Conservation (phyloP, 1,284 basidiomycete species). For the Fistulinella cinereoalba region DNA sequence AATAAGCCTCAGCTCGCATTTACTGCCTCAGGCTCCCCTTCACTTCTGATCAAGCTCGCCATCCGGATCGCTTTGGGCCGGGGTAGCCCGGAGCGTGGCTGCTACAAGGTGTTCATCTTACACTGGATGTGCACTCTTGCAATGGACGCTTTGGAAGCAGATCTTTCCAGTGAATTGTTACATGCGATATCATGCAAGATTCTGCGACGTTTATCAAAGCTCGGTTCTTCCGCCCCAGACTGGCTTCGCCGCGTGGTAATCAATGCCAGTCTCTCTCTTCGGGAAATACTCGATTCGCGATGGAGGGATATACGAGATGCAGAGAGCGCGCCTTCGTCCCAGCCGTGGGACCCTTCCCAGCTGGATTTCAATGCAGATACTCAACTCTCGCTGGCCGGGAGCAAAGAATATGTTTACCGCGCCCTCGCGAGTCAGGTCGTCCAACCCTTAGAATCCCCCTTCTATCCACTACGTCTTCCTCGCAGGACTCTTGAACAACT, state of each 20-base stretch:
- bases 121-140: background rate
- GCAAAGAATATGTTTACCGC: conserved; percentile 26
- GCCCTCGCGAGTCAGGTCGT: too few species aligned
- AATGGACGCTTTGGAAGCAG: background rate
- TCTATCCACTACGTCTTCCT: background rate
- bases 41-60: conserved; percentile 44
- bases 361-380: conserved; percentile 7
- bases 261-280: background rate
- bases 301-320: background rate
- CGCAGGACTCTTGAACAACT: conserved; percentile 19
- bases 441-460: too few species aligned
- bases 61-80: conserved; percentile 28
- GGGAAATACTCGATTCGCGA: background rate
- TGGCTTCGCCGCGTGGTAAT: background rate
- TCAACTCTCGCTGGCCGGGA: conserved; percentile 26
- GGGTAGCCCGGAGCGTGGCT: conserved; percentile 11
- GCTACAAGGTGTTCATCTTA: background rate
- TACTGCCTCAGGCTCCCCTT: conserved; percentile 22
- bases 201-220: background rate
- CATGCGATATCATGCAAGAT: background rate
- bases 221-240: background rate
- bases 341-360: background rate
- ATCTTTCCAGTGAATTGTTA: background rate
- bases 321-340: too few species aligned
- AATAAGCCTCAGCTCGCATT: conserved; percentile 36